Conservation (phyloP, 2,329 filamentous ascomycete genomes). For the Fusarium newnesense region DNA sequence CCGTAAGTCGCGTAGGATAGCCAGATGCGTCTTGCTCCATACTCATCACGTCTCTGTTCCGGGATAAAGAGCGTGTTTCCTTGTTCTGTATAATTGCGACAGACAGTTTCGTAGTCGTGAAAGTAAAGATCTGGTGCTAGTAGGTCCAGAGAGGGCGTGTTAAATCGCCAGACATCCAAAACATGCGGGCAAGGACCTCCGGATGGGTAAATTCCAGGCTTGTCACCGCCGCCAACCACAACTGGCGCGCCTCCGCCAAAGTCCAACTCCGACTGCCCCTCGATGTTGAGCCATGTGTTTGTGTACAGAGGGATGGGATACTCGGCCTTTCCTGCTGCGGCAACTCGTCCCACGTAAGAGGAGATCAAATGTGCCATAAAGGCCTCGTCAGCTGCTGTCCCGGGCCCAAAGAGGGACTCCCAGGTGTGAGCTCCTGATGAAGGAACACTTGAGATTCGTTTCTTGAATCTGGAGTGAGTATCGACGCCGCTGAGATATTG, state of each 20-base stretch:
- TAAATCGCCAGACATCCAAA: conserved; percentile 53
- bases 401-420: conserved; percentile 48
- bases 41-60: conserved; percentile 61
- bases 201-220: conserved; percentile 51
- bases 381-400: conserved; percentile 46
- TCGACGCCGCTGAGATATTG: conserved; percentile 38
- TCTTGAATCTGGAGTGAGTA: conserved; percentile 45
- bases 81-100: conserved; percentile 55
- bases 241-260: conserved; percentile 44
- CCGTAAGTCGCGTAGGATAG: conserved; percentile 53
- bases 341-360: conserved; percentile 48
- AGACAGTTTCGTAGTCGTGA: conserved; percentile 57
- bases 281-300: conserved; percentile 52
- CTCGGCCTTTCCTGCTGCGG: conserved; percentile 48
- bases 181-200: conserved; percentile 49
- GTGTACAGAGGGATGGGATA: conserved; percentile 50
- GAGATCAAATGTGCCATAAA: conserved; percentile 53
- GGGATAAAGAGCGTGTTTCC: conserved; percentile 61
- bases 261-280: conserved; percentile 46
- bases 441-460: conserved; percentile 41
- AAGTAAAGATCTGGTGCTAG: conserved; percentile 61
- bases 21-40: conserved; percentile 56
- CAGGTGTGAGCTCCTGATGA: conserved; percentile 43
- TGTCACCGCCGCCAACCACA: conserved; percentile 49
- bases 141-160: conserved; percentile 56